A percentile compares a stretch with the other conserved stretches of the same genome.
These are phyloP conservation scores for Reticulomyxa filosa DNA, from an alignment of 78 protist species.

Conservation along the genomic window DNA sequence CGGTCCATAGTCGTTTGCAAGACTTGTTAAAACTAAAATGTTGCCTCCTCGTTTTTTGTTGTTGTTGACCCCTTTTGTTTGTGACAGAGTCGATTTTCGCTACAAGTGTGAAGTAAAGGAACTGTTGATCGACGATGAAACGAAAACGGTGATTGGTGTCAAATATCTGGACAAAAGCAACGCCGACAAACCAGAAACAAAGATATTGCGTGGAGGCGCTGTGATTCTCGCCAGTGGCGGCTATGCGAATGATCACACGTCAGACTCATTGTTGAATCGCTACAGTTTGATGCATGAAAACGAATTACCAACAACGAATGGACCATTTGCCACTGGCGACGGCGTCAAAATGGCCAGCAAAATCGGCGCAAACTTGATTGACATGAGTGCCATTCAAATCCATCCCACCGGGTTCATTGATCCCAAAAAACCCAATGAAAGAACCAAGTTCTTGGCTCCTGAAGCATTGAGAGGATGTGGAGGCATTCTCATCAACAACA, in stretches of 20 bases:
- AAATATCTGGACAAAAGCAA: not conserved
- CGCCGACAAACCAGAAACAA: too few relatives aligned
- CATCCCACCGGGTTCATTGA: slow-evolving; percentile 65
- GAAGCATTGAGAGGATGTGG: slow-evolving; percentile 73
- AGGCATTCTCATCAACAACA: slow-evolving; percentile 32
- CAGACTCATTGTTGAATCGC: too few relatives aligned
- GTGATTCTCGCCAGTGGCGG: slow-evolving; percentile 7
- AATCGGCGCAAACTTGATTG: slow-evolving; percentile 23
- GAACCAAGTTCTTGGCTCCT: slow-evolving; percentile 35
- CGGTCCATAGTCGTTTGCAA: too few relatives aligned
- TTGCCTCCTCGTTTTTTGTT: too few relatives aligned
- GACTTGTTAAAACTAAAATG: too few relatives aligned
- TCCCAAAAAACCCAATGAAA: slow-evolving; percentile 23
- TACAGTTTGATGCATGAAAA: not conserved
- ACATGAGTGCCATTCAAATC: slow-evolving; percentile 41
- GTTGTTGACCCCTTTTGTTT: too few relatives aligned
- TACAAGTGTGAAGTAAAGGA: too few relatives aligned
- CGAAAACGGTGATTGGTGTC: not conserved
- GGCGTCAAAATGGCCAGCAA: slow-evolving; percentile 23
- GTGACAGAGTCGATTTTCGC: too few relatives aligned
- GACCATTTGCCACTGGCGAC: slow-evolving; percentile 24
- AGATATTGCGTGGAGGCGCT: too few relatives aligned
- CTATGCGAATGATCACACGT: slow-evolving; percentile 6
- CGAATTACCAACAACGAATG: slow-evolving; percentile 9
- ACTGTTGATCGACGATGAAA: not conserved